Evolutionary conservation across 306 rosid genomes (phyloP), one percentile per base, ranked within the genome.

Genomic region (Myrica gale): DNA sequence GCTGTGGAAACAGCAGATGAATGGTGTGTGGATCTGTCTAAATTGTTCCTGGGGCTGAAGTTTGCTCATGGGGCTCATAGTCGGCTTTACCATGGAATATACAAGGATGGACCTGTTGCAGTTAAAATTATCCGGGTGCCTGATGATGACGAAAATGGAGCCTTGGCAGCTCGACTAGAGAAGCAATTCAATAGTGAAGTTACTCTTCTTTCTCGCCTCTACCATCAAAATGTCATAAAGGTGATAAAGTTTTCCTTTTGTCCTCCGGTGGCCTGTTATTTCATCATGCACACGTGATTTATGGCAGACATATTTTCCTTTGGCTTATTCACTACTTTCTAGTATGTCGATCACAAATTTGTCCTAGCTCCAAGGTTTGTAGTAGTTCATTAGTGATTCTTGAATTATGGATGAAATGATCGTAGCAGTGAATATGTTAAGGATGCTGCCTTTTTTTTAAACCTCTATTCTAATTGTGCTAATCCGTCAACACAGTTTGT

Each of bases 41-140:
- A 90, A 84, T 69, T 96, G 80, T 89, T 88, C 84, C 79, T 96
- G 54, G 99, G 98, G 43, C 84, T 82, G n/a, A 92, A 78, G 82
- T 96, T 96, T 75, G 99, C 99, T 72, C 99, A 96, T 80, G 99
- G 99, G 6, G 96, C 98, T 26, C 96, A 92, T 81, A 96, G 99
- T 83, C 76, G 97, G 57, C 96, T 96, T 41, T 96, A 96, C 81
- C 98, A 87, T 74, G 99, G 99, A 76, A 84, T 83, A 74, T 96
- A 96, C 83, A 87, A 85, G 4, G 92, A 88, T 4, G 84, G 87
- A 68, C 53, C 88, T 73, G 97, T 96, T 54, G 99, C 99, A 11
- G 91, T 96, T 63, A 96, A 96, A 81, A 82, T 92, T n/a, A 90
- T 92, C 55, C 75, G 84, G 72, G 88, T 67, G 39, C 98, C 97